Conservation (phyloP, 2,329 filamentous ascomycete species). For the Akanthomyces lecanii region DNA sequence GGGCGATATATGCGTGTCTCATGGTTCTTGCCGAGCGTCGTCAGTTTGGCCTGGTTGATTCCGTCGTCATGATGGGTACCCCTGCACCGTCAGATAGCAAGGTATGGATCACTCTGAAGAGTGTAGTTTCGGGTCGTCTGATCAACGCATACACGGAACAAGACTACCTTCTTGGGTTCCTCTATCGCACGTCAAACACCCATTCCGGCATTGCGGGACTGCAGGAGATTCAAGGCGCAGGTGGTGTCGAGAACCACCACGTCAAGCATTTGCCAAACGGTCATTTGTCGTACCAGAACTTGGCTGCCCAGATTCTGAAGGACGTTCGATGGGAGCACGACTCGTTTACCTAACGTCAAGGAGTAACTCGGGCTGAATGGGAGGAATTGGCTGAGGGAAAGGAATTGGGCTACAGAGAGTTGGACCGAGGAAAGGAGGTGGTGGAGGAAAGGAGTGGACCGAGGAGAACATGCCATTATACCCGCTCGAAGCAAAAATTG, state of each 20-base stretch:
- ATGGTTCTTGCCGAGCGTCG: constrained; percentile 73
- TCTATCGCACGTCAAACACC: constrained; percentile 78
- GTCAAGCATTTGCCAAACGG: constrained; percentile 62
- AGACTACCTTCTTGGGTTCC: constrained; percentile 82
- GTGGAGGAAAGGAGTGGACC: not conserved
- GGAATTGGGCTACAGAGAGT: not conserved
- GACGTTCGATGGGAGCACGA: constrained; percentile 67
- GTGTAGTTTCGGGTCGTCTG: constrained; percentile 76
- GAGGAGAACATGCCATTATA: constrained; percentile 2
- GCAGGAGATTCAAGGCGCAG: constrained; percentile 65
- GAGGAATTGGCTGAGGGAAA: not conserved
- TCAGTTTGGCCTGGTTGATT: constrained; percentile 83
- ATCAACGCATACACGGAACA: constrained; percentile 86
- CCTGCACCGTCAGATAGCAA: constrained; percentile 68
- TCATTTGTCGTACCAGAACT: constrained; percentile 66
- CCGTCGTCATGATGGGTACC: constrained; percentile 77
- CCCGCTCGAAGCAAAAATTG: constrained; percentile 15
- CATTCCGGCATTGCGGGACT: constrained; percentile 82
- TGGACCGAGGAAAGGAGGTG: no score
- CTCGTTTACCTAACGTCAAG: constrained; percentile 26
- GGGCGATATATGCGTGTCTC: constrained; percentile 80
- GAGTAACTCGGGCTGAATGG: not conserved
- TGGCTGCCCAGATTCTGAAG: constrained; percentile 62
- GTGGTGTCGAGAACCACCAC: constrained; percentile 63
- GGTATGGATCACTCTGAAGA: constrained; percentile 74